phyloP scores from a whole-genome alignment of 1,139 yeast genomes.

The Debaryomycetaceae sp. region DNA sequence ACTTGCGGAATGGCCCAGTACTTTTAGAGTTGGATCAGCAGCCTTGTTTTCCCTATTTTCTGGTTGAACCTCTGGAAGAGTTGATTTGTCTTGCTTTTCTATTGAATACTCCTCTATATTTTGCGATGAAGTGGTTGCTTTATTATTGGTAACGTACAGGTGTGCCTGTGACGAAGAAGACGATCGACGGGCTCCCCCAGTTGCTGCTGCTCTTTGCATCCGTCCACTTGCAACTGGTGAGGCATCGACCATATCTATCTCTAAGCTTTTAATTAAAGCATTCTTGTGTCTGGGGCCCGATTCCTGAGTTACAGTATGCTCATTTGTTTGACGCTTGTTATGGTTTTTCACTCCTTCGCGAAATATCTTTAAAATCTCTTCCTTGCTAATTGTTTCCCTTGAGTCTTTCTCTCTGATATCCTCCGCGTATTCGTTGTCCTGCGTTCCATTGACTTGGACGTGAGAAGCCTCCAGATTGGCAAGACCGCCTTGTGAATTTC shows the following conservation, averaged over 20 bases:
- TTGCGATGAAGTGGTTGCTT: background rate
- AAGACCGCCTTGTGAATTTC: background rate
- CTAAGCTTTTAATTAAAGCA: conserved; percentile 14
- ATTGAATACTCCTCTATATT: background rate
- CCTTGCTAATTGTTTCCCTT: conserved; percentile 16
- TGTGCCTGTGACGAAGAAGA: background rate
- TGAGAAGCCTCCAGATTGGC: background rate
- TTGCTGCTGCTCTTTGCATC: conserved; percentile 8
- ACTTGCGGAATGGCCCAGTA: background rate
- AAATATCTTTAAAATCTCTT: conserved; percentile 24
- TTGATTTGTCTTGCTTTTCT: background rate
- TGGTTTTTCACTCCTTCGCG: conserved; percentile 18
- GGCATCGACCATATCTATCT: conserved; percentile 20
- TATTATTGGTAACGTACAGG: background rate
- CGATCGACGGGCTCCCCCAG: conserved; percentile 6
- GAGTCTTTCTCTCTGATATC: background rate
- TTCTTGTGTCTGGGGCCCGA: conserved; percentile 1
- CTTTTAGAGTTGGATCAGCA: conserved; percentile 6
- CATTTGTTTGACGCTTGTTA: conserved; percentile 8
- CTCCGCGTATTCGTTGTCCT: background rate
- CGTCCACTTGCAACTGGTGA: conserved; percentile 3
- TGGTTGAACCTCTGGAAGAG: background rate
- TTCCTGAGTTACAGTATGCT: background rate
- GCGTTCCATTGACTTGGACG: background rate
- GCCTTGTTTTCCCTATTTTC: conserved; percentile 2